Base-by-base conservation (phyloP, 1,284 basidiomycete species). In the Heterobasidion irregulare region DNA sequence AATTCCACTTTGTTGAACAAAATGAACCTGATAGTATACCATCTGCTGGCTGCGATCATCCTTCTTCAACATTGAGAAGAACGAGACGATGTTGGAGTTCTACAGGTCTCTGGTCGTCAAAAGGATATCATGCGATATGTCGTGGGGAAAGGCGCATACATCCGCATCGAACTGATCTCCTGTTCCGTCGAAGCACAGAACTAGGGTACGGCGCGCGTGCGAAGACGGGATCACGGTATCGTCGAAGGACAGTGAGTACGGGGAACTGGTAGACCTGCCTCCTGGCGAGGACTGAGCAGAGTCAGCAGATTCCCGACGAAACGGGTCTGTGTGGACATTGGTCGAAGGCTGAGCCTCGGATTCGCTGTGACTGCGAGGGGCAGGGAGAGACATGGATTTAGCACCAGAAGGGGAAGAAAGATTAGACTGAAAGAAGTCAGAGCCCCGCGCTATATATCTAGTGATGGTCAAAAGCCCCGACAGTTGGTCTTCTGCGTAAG, bases 11-110 rank as follows among this genome's bases (percentile, higher is more conserved):
- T 9, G 8, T 8, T 26, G 3, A 33, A 34, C 2, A 8, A 50
- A n/a, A 33, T 3, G 5, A 13, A 79, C 80, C 70, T 85, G 83
- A 64, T 85, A 85, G 62, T 84, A 85, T 9, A 81, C 79, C 68
- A 82, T 70, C 62, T 84, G 82, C 61, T 76, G 67, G 1, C 64
- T 61, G 8, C 65, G 67, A 61, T 81, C 75, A 36, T 76, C 75
- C 63, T 82, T 83, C 62, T 75, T 75, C 38, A 83, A 71, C 65
- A 79, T 64, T 12, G 74, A 71, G 68, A 80, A 80, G 56, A 76
- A 65, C 57, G 74, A 66, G 41, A 80, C 67, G 32, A 78, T 68
- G 56, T 78, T 79, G 10, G 78, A 78, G 58, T 75, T 76, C 68
- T 74, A 55, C 49, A 41, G 41, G 32, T 36, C 2, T 19, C 18